Evolutionary conservation across 2,329 filamentous ascomycete species (phyloP).

Genomic region (Trichoderma gracile): DNA sequence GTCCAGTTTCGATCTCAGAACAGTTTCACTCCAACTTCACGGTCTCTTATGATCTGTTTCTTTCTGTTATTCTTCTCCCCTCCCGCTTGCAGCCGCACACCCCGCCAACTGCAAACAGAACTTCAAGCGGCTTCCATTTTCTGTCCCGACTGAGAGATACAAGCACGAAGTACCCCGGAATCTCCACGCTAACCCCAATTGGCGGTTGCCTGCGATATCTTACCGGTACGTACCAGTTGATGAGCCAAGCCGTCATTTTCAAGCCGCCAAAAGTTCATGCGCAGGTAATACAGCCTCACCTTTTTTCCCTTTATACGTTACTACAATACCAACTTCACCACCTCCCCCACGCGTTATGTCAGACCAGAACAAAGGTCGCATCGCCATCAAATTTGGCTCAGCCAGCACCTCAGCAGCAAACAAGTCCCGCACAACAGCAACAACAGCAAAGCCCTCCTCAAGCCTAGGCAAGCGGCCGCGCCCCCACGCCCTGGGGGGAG

Average conservation of each 20-base stretch:
- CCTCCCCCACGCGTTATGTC: conserved; percentile 38
- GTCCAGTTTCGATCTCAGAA: no score
- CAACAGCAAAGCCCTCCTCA: conserved; percentile 45
- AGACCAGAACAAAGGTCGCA: conserved; percentile 42
- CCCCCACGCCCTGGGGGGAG: conserved; percentile 44
- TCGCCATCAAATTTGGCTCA: conserved; percentile 52
- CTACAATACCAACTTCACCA: neutral
- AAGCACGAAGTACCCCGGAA: neutral
- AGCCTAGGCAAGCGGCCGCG: conserved; percentile 52
- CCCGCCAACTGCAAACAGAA: neutral
- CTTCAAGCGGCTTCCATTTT: conserved; percentile 8
- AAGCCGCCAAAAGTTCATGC: neutral
- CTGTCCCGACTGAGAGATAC: conserved; percentile 7
- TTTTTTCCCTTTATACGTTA: neutral
- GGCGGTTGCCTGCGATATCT: neutral
- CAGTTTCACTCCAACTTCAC: neutral
- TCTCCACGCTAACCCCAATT: neutral
- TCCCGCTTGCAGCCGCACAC: conserved; percentile 1
- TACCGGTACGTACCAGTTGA: neutral
- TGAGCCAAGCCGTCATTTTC: conserved; percentile 2
- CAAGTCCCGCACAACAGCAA: conserved; percentile 35
- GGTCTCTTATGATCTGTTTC: no score
- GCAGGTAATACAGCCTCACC: neutral
- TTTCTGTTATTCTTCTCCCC: neutral
- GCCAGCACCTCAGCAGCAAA: conserved; percentile 31